Base-by-base conservation (phyloP, 805 yeast genomes). In the Cephaloascus fragrans region DNA sequence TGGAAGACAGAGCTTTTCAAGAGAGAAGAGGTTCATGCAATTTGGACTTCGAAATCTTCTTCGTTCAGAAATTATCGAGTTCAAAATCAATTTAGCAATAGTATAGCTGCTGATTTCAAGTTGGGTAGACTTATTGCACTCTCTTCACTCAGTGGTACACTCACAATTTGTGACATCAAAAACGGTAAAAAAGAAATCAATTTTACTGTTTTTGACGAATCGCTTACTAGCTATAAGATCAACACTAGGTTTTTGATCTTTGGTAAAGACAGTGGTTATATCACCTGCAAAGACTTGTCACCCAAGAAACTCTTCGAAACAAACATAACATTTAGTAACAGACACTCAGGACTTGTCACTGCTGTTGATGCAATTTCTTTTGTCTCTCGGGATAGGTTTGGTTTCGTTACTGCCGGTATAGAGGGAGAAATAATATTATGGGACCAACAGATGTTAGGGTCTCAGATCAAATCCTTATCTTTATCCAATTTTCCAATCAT, bases 1-100 rank as follows among this genome's bases (percentile, higher is more conserved):
- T 75, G 77, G 75, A 55, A 67, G 39, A 49, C 52, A 37, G 81
- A 75, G 48, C 62, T 71, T 47, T 58, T 69, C 32, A 51, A 55
- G 8, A 51, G 80, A 19, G 54, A 62, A 34, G 46, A 56, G 5
- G 42, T 53, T 4, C 39, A 49, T 26, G 62, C 58, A 40, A 61
- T 50, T 37, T 65, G 77, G 76, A 52, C 55, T 36, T 66, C 62
- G 34, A 57, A 57, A 3, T 47, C 46, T 16, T 56, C 57, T 3
- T 33, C 39, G 12, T 47, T 50, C 31, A 43, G 43, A 20, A 49
- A 49, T n/a, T 55, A 46, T 34, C 37, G 38, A 9, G 40, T 45
- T n/a, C 37, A 48, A 5, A 45, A 43, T 38, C 43, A 42, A 28
- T 23, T 34, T 17, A 47, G 51, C n/a, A 48, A 57, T 3, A 53